These are phyloP conservation scores for Lobosporangium transversale DNA, from an alignment of 192 early-diverging fungal genomes.

Conservation along the genomic window DNA sequence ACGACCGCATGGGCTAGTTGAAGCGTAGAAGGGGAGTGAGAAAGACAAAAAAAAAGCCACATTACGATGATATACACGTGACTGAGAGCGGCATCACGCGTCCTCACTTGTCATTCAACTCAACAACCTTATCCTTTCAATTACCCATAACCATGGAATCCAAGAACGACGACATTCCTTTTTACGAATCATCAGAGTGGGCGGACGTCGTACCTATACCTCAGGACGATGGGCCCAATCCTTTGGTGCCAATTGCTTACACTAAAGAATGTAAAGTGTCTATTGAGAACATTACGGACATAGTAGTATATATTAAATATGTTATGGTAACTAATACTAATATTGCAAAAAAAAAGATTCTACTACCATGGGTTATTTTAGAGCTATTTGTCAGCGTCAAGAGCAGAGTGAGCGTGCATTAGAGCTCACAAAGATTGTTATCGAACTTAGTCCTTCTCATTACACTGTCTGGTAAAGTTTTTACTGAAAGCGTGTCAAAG, in stretches of 20 bases:
- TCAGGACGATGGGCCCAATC: conserved; percentile 84
- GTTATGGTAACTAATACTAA: too few species aligned
- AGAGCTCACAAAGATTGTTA: conserved; percentile 81
- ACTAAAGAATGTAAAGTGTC: conserved; percentile 71
- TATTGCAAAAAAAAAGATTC: too few species aligned
- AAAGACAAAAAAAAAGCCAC: too few species aligned
- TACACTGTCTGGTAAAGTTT: conserved; percentile 96
- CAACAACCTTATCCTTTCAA: too few species aligned
- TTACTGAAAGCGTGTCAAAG: not conserved
- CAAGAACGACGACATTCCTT: conserved; percentile 26
- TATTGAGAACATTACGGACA: not conserved
- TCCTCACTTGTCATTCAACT: too few species aligned
- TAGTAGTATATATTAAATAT: too few species aligned
- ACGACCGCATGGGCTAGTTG: too few species aligned
- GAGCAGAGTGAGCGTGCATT: conserved; percentile 87
- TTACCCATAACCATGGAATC: too few species aligned
- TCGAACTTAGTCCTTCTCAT: conserved; percentile 89
- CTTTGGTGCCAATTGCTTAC: conserved; percentile 85
- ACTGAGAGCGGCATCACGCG: too few species aligned
- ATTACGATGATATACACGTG: not conserved
- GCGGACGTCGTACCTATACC: conserved; percentile 75
- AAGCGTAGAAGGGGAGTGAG: too few species aligned
- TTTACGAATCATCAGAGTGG: conserved; percentile 60
- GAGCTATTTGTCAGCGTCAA: conserved; percentile 74
- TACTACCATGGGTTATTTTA: conserved; percentile 88